A percentile compares a stretch with the other conserved stretches of the same genome.
Evolutionary conservation across 106 monocot species (phyloP).

Genomic region (Gastrodia elata): DNA sequence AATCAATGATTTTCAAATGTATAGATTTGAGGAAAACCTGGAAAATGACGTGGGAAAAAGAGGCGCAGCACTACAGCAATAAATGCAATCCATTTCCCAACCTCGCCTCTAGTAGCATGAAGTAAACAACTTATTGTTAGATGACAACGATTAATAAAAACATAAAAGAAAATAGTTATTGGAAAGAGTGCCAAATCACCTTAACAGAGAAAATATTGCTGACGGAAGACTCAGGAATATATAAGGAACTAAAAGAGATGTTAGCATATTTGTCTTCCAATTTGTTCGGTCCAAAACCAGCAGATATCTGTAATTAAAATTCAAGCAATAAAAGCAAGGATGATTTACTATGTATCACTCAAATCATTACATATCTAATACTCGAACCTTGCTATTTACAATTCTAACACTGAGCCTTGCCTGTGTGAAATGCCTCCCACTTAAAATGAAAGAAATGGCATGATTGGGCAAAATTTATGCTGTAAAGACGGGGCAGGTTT

Average conservation of each 20-base stretch:
- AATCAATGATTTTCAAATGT: neutral
- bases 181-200: conserved; percentile 25
- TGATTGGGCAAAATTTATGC: too few relatives aligned
- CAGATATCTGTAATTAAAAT: conserved; percentile 45
- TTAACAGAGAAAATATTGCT: conserved; percentile 47
- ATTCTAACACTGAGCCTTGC: too few relatives aligned
- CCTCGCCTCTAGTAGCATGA: conserved; percentile 50
- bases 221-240: conserved; percentile 81
- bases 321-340: too few relatives aligned
- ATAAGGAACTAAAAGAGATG: conserved; percentile 79
- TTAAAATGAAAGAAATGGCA: too few relatives aligned
- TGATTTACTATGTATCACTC: too few relatives aligned
- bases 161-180: neutral
- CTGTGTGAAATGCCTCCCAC: too few relatives aligned
- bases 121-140: neutral
- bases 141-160: neutral
- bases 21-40: conserved; percentile 31
- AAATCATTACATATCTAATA: too few relatives aligned
- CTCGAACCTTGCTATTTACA: too few relatives aligned
- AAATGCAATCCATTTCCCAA: conserved; percentile 87
- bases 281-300: conserved; percentile 82
- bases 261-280: conserved; percentile 92
- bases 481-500: too few relatives aligned
- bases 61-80: conserved; percentile 66
- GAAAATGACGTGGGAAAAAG: conserved; percentile 73